Base-by-base conservation (phyloP, 768 basidiomycete genomes). In the Podaxis sp. region DNA sequence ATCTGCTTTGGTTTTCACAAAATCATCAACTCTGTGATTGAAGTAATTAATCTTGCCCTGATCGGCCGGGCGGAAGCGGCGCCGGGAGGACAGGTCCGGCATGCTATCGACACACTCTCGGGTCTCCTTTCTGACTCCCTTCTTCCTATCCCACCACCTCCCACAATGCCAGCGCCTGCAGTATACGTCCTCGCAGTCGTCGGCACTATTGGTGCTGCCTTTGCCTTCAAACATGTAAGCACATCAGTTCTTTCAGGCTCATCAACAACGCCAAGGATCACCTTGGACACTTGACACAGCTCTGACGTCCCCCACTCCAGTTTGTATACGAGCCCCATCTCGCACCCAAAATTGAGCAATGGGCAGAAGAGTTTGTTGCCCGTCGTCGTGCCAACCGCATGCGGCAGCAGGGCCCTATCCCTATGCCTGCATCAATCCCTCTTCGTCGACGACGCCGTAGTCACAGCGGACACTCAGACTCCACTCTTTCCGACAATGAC, bases 261-360 rank as follows among this genome's bases (percentile, higher is more conserved):
- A 52, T 40, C 48, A 38, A 46, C 44, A 8, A n/a, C 36, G 53
- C 30, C 26, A 22, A 48, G 24, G 46, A 59, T 58, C 28, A 22
- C 65, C 52, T 65, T 67, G 52, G 64, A 7, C 57, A 53, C 8
- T 26, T 68, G 66, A 59, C 49, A 70, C 66, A 60, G 69, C 69
- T 63, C 68, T 62, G 53, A 44, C 26, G 33, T 46, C 22, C 56
- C 46, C 39, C 60, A 62, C 64, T 57, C 22, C 63, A 90, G 88
- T 85, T 86, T 60, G 82, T 90, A 30, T 89, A 88, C 62, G 87
- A 87, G 65, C 88, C 88, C 9, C 87, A 88, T 63, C 80, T 90
- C 62, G 87, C 86, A 19, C 88, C 87, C 0, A 79, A 76, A 48
- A 51, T 90, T 30, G 87, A 86, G 68, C 76, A 71, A 65, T 80